Base-by-base conservation (phyloP, 208 protist genomes). In the Acanthamoeba castellanii region DNA sequence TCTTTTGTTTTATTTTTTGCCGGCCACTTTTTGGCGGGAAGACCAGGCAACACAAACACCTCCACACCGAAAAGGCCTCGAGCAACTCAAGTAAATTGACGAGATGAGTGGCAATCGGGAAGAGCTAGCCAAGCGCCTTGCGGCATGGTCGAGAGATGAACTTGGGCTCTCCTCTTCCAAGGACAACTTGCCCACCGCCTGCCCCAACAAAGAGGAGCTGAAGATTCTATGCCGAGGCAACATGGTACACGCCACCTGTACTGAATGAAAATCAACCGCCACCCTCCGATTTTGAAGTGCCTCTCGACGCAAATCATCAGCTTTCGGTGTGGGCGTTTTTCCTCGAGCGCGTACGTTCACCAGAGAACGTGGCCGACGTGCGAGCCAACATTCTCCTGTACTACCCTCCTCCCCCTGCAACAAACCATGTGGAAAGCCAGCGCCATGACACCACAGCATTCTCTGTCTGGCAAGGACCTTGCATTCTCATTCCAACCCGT, bases 191-290 rank as follows among this genome's bases (percentile, higher is more conserved):
- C n/a, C 6, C 25, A 47, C 32, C 34, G 70, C n/a, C 34, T 6
- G 16, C n/a, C 25, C 37, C 34, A 78, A 78, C n/a, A 78, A 78
- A n/a, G 70, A 78, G 20, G 70, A 78, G 37, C 32, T 78, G 30
- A 78, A 78, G 70, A 78, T 78, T 47, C 34, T 78, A 11, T 78
- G 70, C 20, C 70, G 70, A 9, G 70, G 70, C n/a, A 78, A 78
- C 70, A 78, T 78, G 70, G 70, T 78, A 25, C 7, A 11, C 25
- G 32, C 30, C 32, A 22, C 18, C 52, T 13, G 59, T 27, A 66
- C 59, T 2, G 16, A 66, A n/a, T 27, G 18, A 57, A 57, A 57
- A 57, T 22, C 52, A 57, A 57, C 18, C 52, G 37, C 13, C 52
- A 57, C 52, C 52, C 42, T 47, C 42, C 5, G 42, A 47, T 47